Conservation (phyloP, 2,329 filamentous ascomycete genomes). For the Xylariaceae sp. region DNA sequence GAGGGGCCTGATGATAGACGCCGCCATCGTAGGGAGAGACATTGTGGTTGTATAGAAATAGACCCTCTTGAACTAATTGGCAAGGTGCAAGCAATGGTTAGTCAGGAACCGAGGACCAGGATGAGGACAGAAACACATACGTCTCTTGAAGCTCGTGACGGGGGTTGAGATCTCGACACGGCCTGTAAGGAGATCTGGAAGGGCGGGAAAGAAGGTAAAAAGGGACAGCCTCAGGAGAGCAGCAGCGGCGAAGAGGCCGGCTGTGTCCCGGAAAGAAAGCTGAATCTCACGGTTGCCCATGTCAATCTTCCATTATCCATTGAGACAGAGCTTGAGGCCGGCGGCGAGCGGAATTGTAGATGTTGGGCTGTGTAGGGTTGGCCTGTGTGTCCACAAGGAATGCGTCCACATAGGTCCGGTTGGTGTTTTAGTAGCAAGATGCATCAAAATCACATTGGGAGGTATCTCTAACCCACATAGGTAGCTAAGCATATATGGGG, state of each 20-base stretch:
- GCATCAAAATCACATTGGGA: too few species aligned
- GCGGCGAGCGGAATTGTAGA: too few species aligned
- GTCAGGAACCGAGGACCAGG: background rate
- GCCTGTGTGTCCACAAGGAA: too few species aligned
- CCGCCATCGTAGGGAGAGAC: constrained; percentile 97
- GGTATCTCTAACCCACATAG: too few species aligned
- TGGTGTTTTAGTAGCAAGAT: too few species aligned
- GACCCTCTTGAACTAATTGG: constrained; percentile 81
- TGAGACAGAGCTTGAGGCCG: too few species aligned
- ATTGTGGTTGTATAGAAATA: constrained; percentile 94
- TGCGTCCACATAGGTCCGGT: too few species aligned
- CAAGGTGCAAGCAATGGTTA: background rate
- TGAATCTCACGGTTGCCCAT: constrained; percentile 32
- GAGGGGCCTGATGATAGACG: constrained; percentile 74
- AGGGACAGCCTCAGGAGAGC: constrained; percentile 75
- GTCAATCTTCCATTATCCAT: constrained; percentile 26
- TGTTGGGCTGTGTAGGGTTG: too few species aligned
- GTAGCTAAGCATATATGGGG: too few species aligned
- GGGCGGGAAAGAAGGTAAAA: constrained; percentile 73
- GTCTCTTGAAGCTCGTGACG: constrained; percentile 95
- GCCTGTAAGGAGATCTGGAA: constrained; percentile 81
- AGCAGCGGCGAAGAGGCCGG: constrained; percentile 69
- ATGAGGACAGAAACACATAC: constrained; percentile 45
- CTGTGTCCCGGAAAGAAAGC: constrained; percentile 41
- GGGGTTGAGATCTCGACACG: constrained; percentile 96